Evolutionary conservation across 2,329 filamentous ascomycete species (phyloP), one percentile per base, ranked within the genome.

Genomic region (Albifimbria verrucaria): DNA sequence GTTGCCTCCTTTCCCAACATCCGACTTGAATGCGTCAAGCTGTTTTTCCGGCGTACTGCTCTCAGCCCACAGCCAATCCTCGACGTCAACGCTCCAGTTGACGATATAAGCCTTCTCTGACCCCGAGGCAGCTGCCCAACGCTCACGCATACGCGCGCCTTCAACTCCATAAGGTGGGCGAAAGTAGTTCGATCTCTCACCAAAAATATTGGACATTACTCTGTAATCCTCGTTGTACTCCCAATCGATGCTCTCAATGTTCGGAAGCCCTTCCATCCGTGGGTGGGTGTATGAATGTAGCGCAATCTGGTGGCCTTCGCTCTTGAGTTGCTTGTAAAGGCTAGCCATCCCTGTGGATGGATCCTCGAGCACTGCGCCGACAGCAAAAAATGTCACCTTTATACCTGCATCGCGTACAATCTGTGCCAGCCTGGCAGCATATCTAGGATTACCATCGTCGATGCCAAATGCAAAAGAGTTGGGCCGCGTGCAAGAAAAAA

Each of bases 391-490:
- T 2, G 86, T 89, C 3, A 87, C 85, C 58, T 82, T 78, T 60
- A 89, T 83, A 51, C 73, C 67, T 49, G 84, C 85, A 20, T 81
- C 78, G 20, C 81, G 77, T 60, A 89, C 73, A 50, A 86, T 82
- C 67, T 83, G 77, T 2, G 84, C 84, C 52, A 80, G 76, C 28
- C 58, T 48, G 2, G 50, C 59, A 22, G 60, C 59, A 52, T 62
- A 62, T 39, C 70, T 62, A 46, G 86, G 86, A 49, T 80, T 74
- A 21, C 86, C 86, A 65, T 89, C 86, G 63, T 89, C 86, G 57
- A 89, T 88, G 48, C 85, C 86, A 65, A 89, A 88, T 1, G 86
- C 86, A 64, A 89, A 88, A 0, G 81, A 85, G 70, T 88, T 87
- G 46, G 85, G 85, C 18, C 85, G 77, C 58, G 80, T 85, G 74